Evolutionary conservation across 2,329 filamentous ascomycete genomes (phyloP).

Genomic region (Pseudodiploospora longispora): DNA sequence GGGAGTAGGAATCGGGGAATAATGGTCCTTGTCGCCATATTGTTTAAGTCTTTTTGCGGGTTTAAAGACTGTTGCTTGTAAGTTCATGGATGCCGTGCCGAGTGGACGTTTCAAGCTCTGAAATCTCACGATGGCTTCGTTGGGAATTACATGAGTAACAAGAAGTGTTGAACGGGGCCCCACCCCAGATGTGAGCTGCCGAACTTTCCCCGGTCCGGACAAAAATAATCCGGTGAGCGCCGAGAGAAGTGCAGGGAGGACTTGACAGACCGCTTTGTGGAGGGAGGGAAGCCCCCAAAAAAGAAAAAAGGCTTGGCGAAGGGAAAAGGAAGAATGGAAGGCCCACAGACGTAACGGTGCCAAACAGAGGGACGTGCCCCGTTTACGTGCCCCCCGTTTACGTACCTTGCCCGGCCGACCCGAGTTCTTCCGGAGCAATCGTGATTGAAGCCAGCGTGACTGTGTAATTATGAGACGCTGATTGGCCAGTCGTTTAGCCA

Average conservation of each 20-base stretch:
- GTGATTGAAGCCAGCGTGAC: slow-evolving; percentile 10
- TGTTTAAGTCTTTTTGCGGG: slow-evolving; percentile 7
- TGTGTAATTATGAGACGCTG: slow-evolving; percentile 24
- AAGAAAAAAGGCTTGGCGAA: background rate
- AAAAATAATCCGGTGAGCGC: slow-evolving; percentile 6
- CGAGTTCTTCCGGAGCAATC: slow-evolving; percentile 28
- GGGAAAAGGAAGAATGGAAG: background rate
- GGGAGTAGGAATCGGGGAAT: slow-evolving; percentile 65
- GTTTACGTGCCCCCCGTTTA: too few species aligned
- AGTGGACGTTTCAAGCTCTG: too few species aligned
- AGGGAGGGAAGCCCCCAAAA: background rate
- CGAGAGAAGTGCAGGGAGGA: background rate
- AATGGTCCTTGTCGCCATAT: slow-evolving; percentile 39
- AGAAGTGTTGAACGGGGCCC: too few species aligned
- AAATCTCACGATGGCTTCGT: too few species aligned
- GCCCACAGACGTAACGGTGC: background rate
- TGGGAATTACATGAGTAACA: too few species aligned
- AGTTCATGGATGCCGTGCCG: too few species aligned
- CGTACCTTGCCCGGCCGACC: slow-evolving; percentile 10
- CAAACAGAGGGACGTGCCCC: too few species aligned
- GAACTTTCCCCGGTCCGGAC: slow-evolving; percentile 11
- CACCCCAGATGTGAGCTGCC: slow-evolving; percentile 3
- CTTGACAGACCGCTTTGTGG: background rate
- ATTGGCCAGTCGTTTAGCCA: slow-evolving; percentile 27
- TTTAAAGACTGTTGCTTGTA: too few species aligned